phyloP scores from a whole-genome alignment of 306 rosid species.

The Acacia melanoxylon region DNA sequence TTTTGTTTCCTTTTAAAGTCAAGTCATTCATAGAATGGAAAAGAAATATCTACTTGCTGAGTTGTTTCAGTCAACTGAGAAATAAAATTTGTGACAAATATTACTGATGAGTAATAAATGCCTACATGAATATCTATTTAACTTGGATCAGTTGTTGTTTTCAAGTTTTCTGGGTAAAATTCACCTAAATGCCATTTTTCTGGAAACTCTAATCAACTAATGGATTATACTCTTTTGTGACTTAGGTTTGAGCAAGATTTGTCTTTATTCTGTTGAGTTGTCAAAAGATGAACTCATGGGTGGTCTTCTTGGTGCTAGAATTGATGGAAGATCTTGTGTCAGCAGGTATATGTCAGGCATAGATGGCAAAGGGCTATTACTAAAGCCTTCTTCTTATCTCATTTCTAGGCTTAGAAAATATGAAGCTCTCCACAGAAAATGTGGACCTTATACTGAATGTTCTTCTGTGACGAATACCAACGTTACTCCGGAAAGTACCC shows the following conservation, averaged over 20 bases:
- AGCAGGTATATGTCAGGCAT: conserved; percentile 59
- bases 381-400: conserved; percentile 60
- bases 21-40: neutral
- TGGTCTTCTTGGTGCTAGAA: conserved; percentile 56
- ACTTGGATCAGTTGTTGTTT: too few relatives aligned
- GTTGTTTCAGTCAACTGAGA: neutral
- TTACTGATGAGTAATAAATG: neutral
- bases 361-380: conserved; percentile 41
- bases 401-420: conserved; percentile 58
- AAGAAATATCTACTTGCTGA: neutral
- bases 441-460: conserved; percentile 69
- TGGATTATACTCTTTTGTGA: conserved; percentile 27
- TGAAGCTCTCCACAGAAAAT: conserved; percentile 59
- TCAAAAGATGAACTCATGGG: conserved; percentile 48
- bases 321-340: conserved; percentile 62
- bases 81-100: neutral
- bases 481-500: conserved; percentile 48
- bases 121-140: neutral
- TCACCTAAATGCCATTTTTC: neutral
- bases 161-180: neutral
- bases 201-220: conserved; percentile 12
- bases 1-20: neutral
- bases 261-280: conserved; percentile 28
- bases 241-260: conserved; percentile 33
- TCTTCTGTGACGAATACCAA: conserved; percentile 76